Evolutionary conservation across 441 rosid genomes (phyloP).

Genomic region (Populus hybrid): DNA sequence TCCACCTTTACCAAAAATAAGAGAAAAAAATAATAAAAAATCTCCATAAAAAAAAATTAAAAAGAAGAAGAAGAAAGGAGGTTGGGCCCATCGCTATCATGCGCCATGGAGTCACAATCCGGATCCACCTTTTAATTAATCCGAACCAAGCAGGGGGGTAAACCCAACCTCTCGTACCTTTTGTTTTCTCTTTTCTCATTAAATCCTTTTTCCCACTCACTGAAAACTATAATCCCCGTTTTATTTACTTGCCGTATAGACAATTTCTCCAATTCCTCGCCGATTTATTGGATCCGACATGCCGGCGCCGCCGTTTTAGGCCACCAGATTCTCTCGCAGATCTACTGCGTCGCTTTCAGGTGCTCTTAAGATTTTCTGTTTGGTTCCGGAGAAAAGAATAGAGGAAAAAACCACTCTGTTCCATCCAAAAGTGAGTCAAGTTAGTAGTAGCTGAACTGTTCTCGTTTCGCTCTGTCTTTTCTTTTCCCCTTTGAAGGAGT

Average conservation of each 20-base stretch:
- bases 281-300: constrained; percentile 30
- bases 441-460: no score
- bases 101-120: no score
- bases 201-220: background rate
- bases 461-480: no score
- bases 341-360: constrained; percentile 34
- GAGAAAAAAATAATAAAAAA: no score
- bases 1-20: no score
- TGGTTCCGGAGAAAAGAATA: constrained; percentile 8
- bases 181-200: background rate
- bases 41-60: no score
- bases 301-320: constrained; percentile 43
- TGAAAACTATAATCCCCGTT: background rate
- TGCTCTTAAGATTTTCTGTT: constrained; percentile 21
- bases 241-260: no score
- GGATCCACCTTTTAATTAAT: no score
- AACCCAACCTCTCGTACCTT: background rate
- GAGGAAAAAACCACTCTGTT: background rate
- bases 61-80: no score
- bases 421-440: background rate
- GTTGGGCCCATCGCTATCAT: no score
- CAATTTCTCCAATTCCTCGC: constrained; percentile 30
- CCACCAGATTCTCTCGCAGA: constrained; percentile 25
- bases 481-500: background rate
- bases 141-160: no score